Base-by-base conservation (phyloP, 2,329 filamentous ascomycete genomes). In the Stagonosporopsis tanaceti region DNA sequence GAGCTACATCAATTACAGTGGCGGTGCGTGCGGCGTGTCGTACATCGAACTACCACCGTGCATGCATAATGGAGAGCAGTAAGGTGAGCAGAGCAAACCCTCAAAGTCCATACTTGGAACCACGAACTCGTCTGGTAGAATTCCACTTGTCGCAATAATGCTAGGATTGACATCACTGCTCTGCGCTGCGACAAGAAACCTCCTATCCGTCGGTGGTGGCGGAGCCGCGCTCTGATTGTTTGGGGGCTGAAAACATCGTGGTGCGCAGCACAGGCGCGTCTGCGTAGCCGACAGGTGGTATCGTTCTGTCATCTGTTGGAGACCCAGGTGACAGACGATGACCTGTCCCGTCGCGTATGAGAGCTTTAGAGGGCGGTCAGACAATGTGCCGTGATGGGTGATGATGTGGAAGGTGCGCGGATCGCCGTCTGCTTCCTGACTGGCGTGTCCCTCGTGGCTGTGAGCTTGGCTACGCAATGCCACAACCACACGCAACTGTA, bases 211-310 rank as follows among this genome's bases (percentile, higher is more conserved):
- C 9, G 35, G 42, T 27, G 22, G 44, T 53, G 37, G 51, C 44
- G 37, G 28, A 47, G 51, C 51, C 17, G 51, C 28, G 37, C 20
- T 41, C 37, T 53, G 25, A 12, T 14, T 40, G 20, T 30, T 47
- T 42, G 17, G 28, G 35, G 48, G 28, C 51, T 34, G 28, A 48
- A 48, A 48, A 34, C 14, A 27, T 22, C 38, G 17, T 30, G 42
- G 15, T 34, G 27, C 20, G 25, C 50, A 41, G 11, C 45, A 17
- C 2, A 47, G 22, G 4, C 17, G n/a, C 38, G 17, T 25, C 30
- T n/a, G 28, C 15, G 4, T 22, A 6, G 22, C 12, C 20, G 20
- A 15, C 9, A 7, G 20, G 15, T 32, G 7, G 17, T 24, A 14
- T 34, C 32, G 6, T n/a, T 11, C 25, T 9, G 7, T 11, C 4